Base-by-base conservation (phyloP, 495 filamentous ascomycete genomes). In the Xylona heveae region DNA sequence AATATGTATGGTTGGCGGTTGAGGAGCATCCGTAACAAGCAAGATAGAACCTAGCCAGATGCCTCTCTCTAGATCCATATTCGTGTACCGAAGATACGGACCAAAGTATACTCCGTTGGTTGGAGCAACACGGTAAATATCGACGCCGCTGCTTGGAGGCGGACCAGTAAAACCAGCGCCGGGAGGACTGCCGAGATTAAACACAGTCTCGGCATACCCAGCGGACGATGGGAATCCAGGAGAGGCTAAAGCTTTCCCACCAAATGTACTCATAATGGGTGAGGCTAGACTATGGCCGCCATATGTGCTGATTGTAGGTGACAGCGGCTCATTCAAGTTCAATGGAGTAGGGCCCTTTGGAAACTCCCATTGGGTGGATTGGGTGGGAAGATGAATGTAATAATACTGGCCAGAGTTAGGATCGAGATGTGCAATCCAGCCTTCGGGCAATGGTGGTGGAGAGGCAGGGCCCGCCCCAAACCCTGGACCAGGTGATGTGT, bases 61-160 rank as follows among this genome's bases (percentile, higher is more conserved):
- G 2, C 90, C 88, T 42, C 71, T 74, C 46, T 94, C 84, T 21
- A 94, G 43, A 36, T 97, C 79, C 84, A 97, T 94, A 45, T 97
- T 97, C 3, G 80, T 78, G 45, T 97, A 97, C 38, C 84, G 62
- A 25, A 97, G 61, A 48, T 94, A 95, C 0, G 88, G 88, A 1
- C 88, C 88, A 50, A 97, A 95, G 49, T 95, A 97, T 10, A 95
- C 88, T n/a, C 83, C 84, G 37, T 97, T 97, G 1, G 80, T 90
- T 3, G 88, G 83, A 28, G 73, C 71, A 30, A 92, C 67, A 44
- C 88, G 92, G 55, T 91, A 97, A 54, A 90, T 59, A 35, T 91
- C 83, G 3, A 97, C 71, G 2, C 88, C 88, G 23, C 78, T 73
- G 36, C 58, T 70, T 7, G 85, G 88, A 1, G 88, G 82, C 1